Evolutionary conservation across 306 rosid genomes (phyloP), one percentile per base, ranked within the genome.

Genomic region (Cucurbita argyrosperma): DNA sequence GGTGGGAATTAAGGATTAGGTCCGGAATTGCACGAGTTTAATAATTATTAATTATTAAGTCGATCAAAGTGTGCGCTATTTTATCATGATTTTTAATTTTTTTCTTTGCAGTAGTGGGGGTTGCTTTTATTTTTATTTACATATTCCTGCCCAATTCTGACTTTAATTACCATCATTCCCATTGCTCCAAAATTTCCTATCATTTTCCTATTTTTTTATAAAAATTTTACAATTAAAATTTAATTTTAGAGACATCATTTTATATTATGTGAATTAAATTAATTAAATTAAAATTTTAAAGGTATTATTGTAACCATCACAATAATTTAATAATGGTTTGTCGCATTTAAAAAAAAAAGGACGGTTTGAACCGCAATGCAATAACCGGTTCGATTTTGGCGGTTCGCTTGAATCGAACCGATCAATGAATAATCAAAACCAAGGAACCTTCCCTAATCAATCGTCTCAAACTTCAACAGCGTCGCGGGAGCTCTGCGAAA

Each of bases 401-500:
- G 39, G n/a, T 45, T 4, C 43, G 38, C 4, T 12, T 68, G 73
- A 68, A 43, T 47, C 55, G 72, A 43, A 42, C 39, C 74, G 42
- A 68, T 68, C 42, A 13, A 2, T 54, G 19, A 47, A 47, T 10
- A 67, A 46, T 55, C 55, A 23, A 67, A 60, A 18, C 42, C 5
- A 57, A 47, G 14, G 6, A 47, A 68, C 8, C 30, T 47, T 23
- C 43, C 57, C 74, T 42, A 42, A 0, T 19, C 42, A 12, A 21
- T 45, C 40, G 21, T 46, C 73, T 47, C 73, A 47, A 65, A 18
- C 37, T 5, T 53, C 58, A 38, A 62, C 77, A 23, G 9, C 51
- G 26, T 47, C 78, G 78, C 30, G 46, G 21, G 56, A 52, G 45
- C 76, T 57, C 56, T 67, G 37, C 67, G 59, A 78, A 78, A 69